These are phyloP conservation scores for Amanita pallidorosea DNA, from an alignment of 768 basidiomycete genomes.

Conservation along the genomic window DNA sequence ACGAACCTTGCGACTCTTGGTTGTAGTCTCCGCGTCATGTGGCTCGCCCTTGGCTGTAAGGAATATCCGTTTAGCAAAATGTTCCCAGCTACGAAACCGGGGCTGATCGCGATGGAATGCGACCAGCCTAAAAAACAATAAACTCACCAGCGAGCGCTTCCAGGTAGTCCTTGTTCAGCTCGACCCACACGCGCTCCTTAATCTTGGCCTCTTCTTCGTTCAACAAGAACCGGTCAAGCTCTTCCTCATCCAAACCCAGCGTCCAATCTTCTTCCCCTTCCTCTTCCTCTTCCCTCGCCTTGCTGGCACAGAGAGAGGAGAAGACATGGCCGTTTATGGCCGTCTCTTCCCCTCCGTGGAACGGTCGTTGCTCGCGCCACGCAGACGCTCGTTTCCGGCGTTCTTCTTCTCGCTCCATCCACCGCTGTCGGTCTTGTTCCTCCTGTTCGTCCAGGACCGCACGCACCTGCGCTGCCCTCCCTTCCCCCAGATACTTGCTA, in stretches of 20 bases:
- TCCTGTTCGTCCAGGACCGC: constrained; percentile 46
- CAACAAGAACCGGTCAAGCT: constrained; percentile 72
- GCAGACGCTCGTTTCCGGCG: not conserved
- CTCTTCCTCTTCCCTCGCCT: not conserved
- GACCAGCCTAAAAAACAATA: not conserved
- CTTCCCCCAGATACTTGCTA: constrained; percentile 48
- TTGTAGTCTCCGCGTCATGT: constrained; percentile 24
- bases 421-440: constrained; percentile 46
- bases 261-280: constrained; percentile 40
- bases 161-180: constrained; percentile 84
- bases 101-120: too few species aligned
- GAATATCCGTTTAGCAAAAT: constrained; percentile 32
- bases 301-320: not conserved
- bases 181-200: constrained; percentile 91
- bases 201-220: constrained; percentile 72
- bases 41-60: constrained; percentile 58
- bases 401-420: constrained; percentile 4
- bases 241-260: constrained; percentile 79
- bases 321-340: not conserved
- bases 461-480: constrained; percentile 47
- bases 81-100: too few species aligned
- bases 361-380: not conserved
- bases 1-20: constrained; percentile 76
- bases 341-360: not conserved
- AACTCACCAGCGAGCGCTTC: constrained; percentile 73